These are phyloP conservation scores for Vachellia collinsii DNA, from an alignment of 306 rosid genomes.

Conservation along the genomic window DNA sequence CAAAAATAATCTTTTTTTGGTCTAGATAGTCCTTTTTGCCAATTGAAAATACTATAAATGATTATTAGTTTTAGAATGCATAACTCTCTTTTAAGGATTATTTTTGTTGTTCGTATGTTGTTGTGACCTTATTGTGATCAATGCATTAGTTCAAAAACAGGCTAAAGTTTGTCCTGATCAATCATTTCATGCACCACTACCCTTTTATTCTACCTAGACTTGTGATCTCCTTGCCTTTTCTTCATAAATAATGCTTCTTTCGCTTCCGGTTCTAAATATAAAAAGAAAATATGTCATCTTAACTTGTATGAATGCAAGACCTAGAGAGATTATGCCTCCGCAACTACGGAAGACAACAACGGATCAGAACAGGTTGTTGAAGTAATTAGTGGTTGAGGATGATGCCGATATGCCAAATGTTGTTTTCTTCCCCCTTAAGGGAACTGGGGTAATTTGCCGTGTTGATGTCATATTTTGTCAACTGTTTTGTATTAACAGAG, in stretches of 20 bases:
- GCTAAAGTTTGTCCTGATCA: no score
- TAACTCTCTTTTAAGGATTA: background rate
- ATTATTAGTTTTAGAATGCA: background rate
- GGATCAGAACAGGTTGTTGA: constrained; percentile 87
- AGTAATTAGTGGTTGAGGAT: constrained; percentile 78
- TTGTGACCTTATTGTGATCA: background rate
- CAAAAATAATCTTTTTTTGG: background rate
- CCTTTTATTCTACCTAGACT: background rate
- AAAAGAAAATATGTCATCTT: background rate
- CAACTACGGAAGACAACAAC: constrained; percentile 94
- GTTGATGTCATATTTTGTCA: background rate
- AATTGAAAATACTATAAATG: background rate
- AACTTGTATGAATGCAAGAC: constrained; percentile 53
- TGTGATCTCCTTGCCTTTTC: constrained; percentile 1
- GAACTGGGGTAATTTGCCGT: constrained; percentile 65
- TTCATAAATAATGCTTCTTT: constrained; percentile 4
- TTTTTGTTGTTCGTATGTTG: background rate
- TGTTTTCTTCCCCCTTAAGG: constrained; percentile 98
- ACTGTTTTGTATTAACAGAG: background rate
- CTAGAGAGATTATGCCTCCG: constrained; percentile 97
- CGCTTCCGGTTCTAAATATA: no score
- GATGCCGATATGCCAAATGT: constrained; percentile 81
- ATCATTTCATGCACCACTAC: background rate
- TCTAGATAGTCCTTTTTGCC: background rate
- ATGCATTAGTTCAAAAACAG: no score